Conservation (phyloP, 2,329 filamentous ascomycete species). For the Neonectria sp. region DNA sequence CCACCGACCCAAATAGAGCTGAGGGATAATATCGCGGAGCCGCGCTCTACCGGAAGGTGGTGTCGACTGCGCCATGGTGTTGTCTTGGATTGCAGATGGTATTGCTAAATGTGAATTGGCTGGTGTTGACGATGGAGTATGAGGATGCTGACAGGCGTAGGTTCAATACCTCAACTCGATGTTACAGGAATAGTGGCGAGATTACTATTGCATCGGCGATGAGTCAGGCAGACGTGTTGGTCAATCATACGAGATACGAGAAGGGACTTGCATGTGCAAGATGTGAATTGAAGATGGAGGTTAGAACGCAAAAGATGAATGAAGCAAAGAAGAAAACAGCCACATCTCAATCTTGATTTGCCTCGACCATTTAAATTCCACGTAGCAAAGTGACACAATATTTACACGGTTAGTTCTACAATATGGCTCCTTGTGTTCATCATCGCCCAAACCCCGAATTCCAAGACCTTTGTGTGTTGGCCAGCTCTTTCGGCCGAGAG, state of each 20-base stretch:
- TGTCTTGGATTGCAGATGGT: too few relatives aligned
- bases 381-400: neutral
- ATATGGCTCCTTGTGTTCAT: neutral
- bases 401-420: neutral
- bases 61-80: neutral
- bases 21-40: conserved; percentile 61
- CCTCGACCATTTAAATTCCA: neutral
- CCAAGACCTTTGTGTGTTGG: neutral
- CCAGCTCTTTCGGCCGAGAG: neutral
- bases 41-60: conserved; percentile 32
- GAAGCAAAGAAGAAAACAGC: neutral
- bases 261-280: neutral
- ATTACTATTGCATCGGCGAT: neutral
- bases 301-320: neutral
- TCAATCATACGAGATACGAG: neutral
- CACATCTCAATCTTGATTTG: neutral
- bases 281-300: neutral
- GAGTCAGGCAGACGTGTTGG: neutral
- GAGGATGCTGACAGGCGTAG: neutral
- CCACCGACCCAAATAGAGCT: conserved; percentile 61
- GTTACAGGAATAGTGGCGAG: neutral
- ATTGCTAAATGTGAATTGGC: neutral
- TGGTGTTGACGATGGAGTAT: neutral
- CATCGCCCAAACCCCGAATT: neutral
- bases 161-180: neutral